phyloP scores from a whole-genome alignment of 1,139 yeast genomes.

The Kodamaea arcana region DNA sequence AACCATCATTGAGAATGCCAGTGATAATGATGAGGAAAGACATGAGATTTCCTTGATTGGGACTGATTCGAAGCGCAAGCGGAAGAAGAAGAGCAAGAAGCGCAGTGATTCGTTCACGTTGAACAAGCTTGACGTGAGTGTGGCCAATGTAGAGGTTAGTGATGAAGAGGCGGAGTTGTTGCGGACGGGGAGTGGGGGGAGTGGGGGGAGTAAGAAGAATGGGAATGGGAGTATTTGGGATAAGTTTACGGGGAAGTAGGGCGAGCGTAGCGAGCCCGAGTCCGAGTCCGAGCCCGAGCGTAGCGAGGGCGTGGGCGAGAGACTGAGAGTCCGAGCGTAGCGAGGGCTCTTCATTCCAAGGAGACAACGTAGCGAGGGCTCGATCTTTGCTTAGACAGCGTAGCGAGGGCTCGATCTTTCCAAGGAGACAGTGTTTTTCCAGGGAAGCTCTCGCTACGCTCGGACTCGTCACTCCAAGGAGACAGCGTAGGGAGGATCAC shows the following conservation, averaged over 20 bases:
- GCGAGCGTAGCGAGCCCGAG: too few relatives aligned
- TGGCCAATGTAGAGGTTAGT: background rate
- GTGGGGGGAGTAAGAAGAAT: background rate
- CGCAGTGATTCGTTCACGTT: conserved; percentile 14
- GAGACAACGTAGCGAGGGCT: too few relatives aligned
- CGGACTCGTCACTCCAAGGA: too few relatives aligned
- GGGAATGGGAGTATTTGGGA: conserved; percentile 4
- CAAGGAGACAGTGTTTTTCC: too few relatives aligned
- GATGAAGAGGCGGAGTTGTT: background rate
- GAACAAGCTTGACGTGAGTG: conserved; percentile 8
- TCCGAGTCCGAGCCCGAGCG: too few relatives aligned
- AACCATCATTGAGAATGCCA: conserved; percentile 70
- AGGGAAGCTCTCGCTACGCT: too few relatives aligned
- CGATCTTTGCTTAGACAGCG: too few relatives aligned
- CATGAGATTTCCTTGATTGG: conserved; percentile 1
- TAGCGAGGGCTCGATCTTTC: too few relatives aligned
- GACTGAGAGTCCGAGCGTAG: too few relatives aligned
- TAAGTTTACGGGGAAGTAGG: conserved; percentile 5
- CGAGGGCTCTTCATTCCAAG: too few relatives aligned
- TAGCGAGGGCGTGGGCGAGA: too few relatives aligned
- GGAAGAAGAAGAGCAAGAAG: conserved; percentile 7
- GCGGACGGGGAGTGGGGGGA: background rate
- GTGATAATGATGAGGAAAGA: conserved; percentile 33
- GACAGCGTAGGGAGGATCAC: too few relatives aligned
- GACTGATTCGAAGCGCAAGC: conserved; percentile 5